phyloP scores from a whole-genome alignment of 108 stramenopile species.

The Cyclostephanos invisitatus region DNA sequence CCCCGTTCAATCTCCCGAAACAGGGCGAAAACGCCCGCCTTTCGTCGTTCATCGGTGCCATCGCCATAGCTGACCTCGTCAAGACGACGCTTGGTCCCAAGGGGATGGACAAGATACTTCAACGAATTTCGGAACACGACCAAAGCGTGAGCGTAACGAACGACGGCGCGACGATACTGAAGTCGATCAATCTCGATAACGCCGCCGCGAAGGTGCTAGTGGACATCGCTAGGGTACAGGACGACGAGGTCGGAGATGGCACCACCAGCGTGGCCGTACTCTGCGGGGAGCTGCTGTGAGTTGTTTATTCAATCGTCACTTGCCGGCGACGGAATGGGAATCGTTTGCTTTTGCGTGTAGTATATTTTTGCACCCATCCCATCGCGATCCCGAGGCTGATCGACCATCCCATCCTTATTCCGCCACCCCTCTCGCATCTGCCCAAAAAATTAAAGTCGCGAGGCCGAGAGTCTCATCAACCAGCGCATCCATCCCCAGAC shows the following conservation, averaged over 20 bases:
- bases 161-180: slow-evolving; percentile 96
- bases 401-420: not conserved
- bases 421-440: no score
- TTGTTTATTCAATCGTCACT: not conserved
- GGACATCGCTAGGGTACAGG: slow-evolving; percentile 97
- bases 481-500: slow-evolving; percentile 98
- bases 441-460: slow-evolving; percentile 49
- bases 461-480: slow-evolving; percentile 95
- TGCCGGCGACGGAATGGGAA: slow-evolving; percentile 1
- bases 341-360: not conserved
- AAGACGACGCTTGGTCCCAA: slow-evolving; percentile 99
- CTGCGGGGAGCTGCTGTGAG: slow-evolving; percentile 92
- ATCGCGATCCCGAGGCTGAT: not conserved
- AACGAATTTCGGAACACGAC: slow-evolving; percentile 81
- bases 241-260: slow-evolving; percentile 98
- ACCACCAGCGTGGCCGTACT: slow-evolving; percentile 95
- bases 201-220: slow-evolving; percentile 98
- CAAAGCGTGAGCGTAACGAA: slow-evolving; percentile 86
- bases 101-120: slow-evolving; percentile 98
- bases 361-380: not conserved
- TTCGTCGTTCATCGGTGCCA: slow-evolving; percentile 98
- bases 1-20: slow-evolving; percentile 4
- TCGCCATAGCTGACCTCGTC: slow-evolving; percentile 98
- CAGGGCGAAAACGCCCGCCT: slow-evolving; percentile 99
- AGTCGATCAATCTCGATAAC: slow-evolving; percentile 93